Base-by-base conservation (phyloP, 352 stramenopile genomes). In the Pythium utonaiense region DNA sequence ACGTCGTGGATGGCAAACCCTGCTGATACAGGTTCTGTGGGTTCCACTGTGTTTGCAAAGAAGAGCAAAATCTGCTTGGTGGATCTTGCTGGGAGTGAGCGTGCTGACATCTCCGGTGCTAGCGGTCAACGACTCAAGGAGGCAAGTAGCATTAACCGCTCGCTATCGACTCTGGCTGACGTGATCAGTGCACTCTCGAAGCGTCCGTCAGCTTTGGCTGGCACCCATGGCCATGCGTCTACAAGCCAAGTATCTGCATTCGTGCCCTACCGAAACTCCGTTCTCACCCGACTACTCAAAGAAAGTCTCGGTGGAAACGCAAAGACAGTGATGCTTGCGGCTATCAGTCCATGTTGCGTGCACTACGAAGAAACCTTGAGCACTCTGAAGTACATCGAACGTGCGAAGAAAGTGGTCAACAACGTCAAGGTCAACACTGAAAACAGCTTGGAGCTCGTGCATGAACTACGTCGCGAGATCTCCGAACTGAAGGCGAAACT, bases 251-350 rank as follows among this genome's bases (percentile, higher is more conserved):
- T n/a, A n/a, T n/a, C n/a, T n/a, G n/a, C n/a, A n/a, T n/a, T n/a
- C 64, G 84, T 98, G 12, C 92, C 92, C 14, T 98, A 97, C 54
- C 78, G 92, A 42, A 84, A 98, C 57, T 97, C 87, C 2, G 97
- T 96, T 60, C 77, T 98, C 24, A 98, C 91, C 22, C 73, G 88
- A 12, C 53, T 98, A 33, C 57, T 98, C 21, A 86, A 96, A 60
- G 88, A 97, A 47, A 92, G 83, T 3, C 78, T 98, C 2, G 91
- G 91, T 40, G 93, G 93, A 1, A 98, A 98, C 58, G 88, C 90
- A 8, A 66, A 87, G 10, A 98, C 95, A 6, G 82, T 98, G n/a
- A 97, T 98, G 89, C 77, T 98, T 24, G 94, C 94, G 21, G 93
- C 91, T 21, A 90, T 98, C 36, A 95, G 80, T 6, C 90, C 95